phyloP scores from a whole-genome alignment of 2,329 filamentous ascomycete species.

The Ceratocystis smalleyi region DNA sequence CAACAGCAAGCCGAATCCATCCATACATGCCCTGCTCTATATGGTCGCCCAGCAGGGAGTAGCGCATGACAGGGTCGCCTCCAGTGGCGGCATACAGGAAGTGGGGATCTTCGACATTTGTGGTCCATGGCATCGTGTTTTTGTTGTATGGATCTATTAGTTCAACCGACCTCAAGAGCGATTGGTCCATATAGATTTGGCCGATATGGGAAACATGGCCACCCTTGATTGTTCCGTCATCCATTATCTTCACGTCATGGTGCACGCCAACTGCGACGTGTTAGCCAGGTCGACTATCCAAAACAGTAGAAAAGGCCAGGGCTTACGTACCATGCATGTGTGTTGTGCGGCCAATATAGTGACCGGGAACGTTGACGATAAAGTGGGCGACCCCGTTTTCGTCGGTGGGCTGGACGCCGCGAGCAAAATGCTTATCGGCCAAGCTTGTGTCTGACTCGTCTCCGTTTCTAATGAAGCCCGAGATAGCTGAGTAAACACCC shows the following conservation, averaged over 20 bases:
- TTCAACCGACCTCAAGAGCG: constrained; percentile 38
- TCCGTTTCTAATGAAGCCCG: constrained; percentile 25
- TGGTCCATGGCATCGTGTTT: constrained; percentile 33
- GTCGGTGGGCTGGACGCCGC: constrained; percentile 28
- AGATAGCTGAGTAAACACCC: constrained; percentile 27
- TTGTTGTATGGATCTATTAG: constrained; percentile 31
- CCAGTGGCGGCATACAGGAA: constrained; percentile 32
- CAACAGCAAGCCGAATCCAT: constrained; percentile 40
- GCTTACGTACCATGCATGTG: constrained; percentile 31
- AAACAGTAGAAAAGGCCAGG: constrained; percentile 22
- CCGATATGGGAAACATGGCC: constrained; percentile 41
- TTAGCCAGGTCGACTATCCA: not conserved
- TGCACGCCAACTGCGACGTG: constrained; percentile 24
- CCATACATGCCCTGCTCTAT: constrained; percentile 37
- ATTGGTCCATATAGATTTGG: constrained; percentile 49
- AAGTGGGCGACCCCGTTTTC: constrained; percentile 30
- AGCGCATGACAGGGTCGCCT: constrained; percentile 43
- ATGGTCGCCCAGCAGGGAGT: constrained; percentile 39
- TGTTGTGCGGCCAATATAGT: constrained; percentile 31
- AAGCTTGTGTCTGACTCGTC: constrained; percentile 27
- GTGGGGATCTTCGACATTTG: constrained; percentile 38
- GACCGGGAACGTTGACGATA: constrained; percentile 30
- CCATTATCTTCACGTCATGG: constrained; percentile 23
- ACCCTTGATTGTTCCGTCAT: constrained; percentile 25
- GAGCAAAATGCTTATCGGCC: constrained; percentile 25